A percentile compares a stretch with the other conserved stretches of the same genome.
These are phyloP conservation scores for Thermochaetoides dissita DNA, from an alignment of 2,329 filamentous ascomycete species.

Conservation along the genomic window DNA sequence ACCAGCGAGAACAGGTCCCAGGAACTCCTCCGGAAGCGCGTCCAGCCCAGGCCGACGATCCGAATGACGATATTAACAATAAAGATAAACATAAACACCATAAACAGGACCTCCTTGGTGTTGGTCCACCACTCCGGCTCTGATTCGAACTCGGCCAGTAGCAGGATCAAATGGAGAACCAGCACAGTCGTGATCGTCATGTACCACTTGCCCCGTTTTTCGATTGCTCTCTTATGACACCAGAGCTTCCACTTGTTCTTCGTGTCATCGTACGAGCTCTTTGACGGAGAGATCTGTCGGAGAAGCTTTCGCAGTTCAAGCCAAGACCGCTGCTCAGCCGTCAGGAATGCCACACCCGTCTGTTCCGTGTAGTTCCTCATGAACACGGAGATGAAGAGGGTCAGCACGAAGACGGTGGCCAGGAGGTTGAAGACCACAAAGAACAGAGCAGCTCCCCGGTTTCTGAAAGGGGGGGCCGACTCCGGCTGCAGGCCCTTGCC, in stretches of 20 bases:
- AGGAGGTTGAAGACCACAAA: slow-evolving; percentile 94
- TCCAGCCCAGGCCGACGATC: slow-evolving; percentile 80
- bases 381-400: slow-evolving; percentile 95
- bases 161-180: slow-evolving; percentile 66
- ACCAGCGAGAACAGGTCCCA: slow-evolving; percentile 89
- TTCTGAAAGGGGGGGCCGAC: slow-evolving; percentile 34
- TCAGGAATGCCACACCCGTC: slow-evolving; percentile 90
- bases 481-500: slow-evolving; percentile 61
- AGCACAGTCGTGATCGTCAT: slow-evolving; percentile 65
- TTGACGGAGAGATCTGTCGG: slow-evolving; percentile 86
- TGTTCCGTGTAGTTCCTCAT: slow-evolving; percentile 99
- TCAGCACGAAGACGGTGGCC: slow-evolving; percentile 90
- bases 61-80: slow-evolving; percentile 71
- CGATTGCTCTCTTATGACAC: slow-evolving; percentile 88
- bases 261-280: slow-evolving; percentile 68
- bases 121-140: slow-evolving; percentile 58
- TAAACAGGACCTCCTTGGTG: slow-evolving; percentile 61
- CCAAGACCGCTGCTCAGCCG: slow-evolving; percentile 92
- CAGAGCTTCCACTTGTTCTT: slow-evolving; percentile 72
- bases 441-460: slow-evolving; percentile 80
- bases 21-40: slow-evolving; percentile 77
- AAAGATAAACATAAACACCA: slow-evolving; percentile 70
- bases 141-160: slow-evolving; percentile 74
- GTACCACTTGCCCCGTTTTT: slow-evolving; percentile 90
- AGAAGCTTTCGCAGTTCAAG: slow-evolving; percentile 84